phyloP scores from a whole-genome alignment of 2,329 filamentous ascomycete genomes.

The Catunica adiposa region DNA sequence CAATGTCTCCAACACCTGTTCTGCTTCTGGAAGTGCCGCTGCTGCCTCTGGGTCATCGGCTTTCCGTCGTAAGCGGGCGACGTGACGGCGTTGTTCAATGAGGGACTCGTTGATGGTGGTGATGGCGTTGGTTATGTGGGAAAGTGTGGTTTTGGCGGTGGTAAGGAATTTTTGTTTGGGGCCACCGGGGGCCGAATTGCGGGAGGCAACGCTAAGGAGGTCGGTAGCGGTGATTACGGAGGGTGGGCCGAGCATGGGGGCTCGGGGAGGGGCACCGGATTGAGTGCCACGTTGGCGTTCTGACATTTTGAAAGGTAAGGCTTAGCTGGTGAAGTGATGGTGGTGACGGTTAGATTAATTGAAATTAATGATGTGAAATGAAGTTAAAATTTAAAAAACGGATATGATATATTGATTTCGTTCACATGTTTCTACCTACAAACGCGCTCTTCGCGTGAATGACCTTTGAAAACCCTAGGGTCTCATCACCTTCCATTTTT shows the following conservation, averaged over 20 bases:
- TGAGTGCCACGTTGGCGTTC: not conserved
- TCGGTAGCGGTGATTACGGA: not conserved
- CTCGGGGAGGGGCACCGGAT: not conserved
- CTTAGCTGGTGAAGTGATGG: not conserved
- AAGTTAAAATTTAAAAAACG: not conserved
- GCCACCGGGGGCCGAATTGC: not conserved
- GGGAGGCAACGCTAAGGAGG: not conserved
- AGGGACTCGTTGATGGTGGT: conserved; percentile 10
- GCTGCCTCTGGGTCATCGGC: conserved; percentile 4
- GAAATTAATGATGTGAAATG: not conserved
- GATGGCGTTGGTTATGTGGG: conserved; percentile 9
- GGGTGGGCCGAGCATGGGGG: not conserved
- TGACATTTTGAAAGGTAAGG: not conserved
- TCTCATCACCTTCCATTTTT: not conserved
- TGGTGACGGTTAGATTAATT: not conserved
- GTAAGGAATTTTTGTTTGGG: not conserved
- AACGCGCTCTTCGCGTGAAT: not conserved
- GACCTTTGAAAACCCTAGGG: not conserved
- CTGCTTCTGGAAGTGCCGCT: not conserved
- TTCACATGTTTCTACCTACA: not conserved
- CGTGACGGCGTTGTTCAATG: conserved; percentile 3
- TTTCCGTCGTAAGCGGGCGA: conserved; percentile 2
- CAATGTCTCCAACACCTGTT: conserved; percentile 5
- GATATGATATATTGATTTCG: not conserved
- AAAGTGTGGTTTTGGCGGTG: not conserved